Conservation (phyloP, 2,329 filamentous ascomycete genomes). For the Alternaria infectoria region DNA sequence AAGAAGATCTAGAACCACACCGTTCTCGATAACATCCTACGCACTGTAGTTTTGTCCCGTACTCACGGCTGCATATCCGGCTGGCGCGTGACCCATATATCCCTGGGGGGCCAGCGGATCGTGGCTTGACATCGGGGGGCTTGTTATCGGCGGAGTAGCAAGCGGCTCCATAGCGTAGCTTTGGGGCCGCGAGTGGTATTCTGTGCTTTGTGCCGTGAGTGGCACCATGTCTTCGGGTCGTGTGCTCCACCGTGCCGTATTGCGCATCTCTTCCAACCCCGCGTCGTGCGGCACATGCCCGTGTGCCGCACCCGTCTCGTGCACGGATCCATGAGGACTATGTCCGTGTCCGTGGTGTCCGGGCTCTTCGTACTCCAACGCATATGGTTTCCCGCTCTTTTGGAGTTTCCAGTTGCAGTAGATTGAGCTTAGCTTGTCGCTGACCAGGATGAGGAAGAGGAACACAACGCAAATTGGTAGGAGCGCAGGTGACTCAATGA, state of each 20-base stretch:
- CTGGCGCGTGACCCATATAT: constrained; percentile 2
- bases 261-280: neutral
- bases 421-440: constrained; percentile 39
- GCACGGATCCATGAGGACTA: constrained; percentile 19
- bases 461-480: constrained; percentile 45
- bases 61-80: constrained; percentile 20
- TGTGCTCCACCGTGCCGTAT: constrained; percentile 10
- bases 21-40: neutral
- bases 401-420: constrained; percentile 40
- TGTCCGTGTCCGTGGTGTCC: constrained; percentile 26
- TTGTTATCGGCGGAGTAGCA: constrained; percentile 24
- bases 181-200: constrained; percentile 20
- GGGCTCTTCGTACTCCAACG: constrained; percentile 38
- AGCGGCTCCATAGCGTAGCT: constrained; percentile 26
- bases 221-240: constrained; percentile 9
- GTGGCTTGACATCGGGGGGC: constrained; percentile 7
- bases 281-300: neutral
- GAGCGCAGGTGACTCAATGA: constrained; percentile 42
- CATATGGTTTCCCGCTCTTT: constrained; percentile 41
- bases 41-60: constrained; percentile 22
- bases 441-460: constrained; percentile 41
- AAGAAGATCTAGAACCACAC: neutral
- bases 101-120: constrained; percentile 7
- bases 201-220: constrained; percentile 17
- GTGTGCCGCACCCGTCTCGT: constrained; percentile 6